phyloP scores from a whole-genome alignment of 2,329 filamentous ascomycete genomes.

The Tolypocladium guangdongense region DNA sequence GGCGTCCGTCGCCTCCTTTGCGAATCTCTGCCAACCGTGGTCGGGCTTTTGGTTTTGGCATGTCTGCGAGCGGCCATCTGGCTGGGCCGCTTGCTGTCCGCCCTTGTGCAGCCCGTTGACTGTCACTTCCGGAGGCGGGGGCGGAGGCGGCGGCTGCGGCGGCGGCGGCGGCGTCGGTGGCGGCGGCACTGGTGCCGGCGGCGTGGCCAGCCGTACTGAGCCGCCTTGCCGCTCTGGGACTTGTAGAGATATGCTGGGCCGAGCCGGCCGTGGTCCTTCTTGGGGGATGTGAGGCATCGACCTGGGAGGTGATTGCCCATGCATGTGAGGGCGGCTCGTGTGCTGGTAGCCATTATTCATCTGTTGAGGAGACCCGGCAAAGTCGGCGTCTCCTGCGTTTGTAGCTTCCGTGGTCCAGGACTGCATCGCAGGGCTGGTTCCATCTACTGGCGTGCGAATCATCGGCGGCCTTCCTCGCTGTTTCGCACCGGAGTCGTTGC shows the following conservation, averaged over 20 bases:
- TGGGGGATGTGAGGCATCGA: slow-evolving; percentile 2
- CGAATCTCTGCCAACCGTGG: slow-evolving; percentile 9
- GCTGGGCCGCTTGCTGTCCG: slow-evolving; percentile 2
- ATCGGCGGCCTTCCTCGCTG: slow-evolving; percentile 70
- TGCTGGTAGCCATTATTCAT: neutral
- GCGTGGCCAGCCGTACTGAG: slow-evolving; percentile 51
- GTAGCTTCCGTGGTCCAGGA: slow-evolving; percentile 31
- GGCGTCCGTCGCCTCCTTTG: slow-evolving; percentile 11
- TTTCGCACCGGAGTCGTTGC: slow-evolving; percentile 53
- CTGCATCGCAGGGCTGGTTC: slow-evolving; percentile 59
- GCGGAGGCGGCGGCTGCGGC: slow-evolving; percentile 18
- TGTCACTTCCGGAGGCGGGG: slow-evolving; percentile 32
- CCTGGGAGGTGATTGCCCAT: neutral
- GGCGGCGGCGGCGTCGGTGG: slow-evolving; percentile 18
- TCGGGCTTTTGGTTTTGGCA: neutral
- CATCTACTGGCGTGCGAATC: slow-evolving; percentile 47
- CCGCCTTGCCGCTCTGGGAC: slow-evolving; percentile 44
- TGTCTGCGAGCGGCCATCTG: neutral
- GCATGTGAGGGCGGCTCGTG: neutral
- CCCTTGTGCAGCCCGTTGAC: slow-evolving; percentile 30
- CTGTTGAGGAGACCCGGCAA: neutral
- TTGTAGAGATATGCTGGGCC: slow-evolving; percentile 29
- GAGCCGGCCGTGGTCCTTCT: slow-evolving; percentile 14
- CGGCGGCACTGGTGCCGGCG: slow-evolving; percentile 28
- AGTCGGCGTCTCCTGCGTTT: slow-evolving; percentile 26